Conservation (phyloP, 352 stramenopile genomes). For the Phytophthora fragariae region DNA sequence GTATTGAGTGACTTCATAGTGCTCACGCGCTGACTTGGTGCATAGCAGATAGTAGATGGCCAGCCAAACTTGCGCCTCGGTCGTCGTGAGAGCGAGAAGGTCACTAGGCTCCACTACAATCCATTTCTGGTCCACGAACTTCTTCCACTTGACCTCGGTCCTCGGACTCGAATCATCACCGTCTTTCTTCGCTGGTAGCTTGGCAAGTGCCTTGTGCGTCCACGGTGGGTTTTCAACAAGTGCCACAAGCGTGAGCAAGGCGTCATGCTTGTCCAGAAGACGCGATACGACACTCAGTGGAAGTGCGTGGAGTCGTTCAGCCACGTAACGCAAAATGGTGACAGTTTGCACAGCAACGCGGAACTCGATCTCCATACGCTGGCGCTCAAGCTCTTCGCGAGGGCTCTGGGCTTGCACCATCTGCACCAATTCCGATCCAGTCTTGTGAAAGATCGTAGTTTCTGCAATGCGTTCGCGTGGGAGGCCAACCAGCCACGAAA, state of each 20-base stretch:
- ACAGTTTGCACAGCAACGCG: conserved; percentile 86
- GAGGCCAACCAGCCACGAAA: conserved; percentile 83
- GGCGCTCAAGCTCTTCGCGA: conserved; percentile 67
- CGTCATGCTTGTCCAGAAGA: conserved; percentile 97
- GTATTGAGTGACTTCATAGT: conserved; percentile 96
- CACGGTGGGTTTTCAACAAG: conserved; percentile 97
- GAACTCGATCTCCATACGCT: conserved; percentile 90
- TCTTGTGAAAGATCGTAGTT: conserved; percentile 78
- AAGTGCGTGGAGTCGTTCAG: conserved; percentile 89
- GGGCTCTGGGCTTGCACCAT: conserved; percentile 70
- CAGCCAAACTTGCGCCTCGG: conserved; percentile 95
- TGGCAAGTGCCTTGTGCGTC: conserved; percentile 81
- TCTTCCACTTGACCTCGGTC: conserved; percentile 85
- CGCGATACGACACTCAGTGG: conserved; percentile 90
- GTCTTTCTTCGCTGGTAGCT: conserved; percentile 11
- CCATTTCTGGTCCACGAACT: conserved; percentile 95
- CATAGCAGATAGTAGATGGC: conserved; percentile 95
- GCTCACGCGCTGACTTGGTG: conserved; percentile 91
- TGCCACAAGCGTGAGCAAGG: conserved; percentile 91
- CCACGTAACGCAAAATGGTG: conserved; percentile 91
- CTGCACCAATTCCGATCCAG: conserved; percentile 67
- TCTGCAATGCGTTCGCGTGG: conserved; percentile 63
- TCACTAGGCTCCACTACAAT: conserved; percentile 81
- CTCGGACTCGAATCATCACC: conserved; percentile 21
- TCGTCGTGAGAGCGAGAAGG: conserved; percentile 93